Conservation (phyloP, 306 rosid genomes). For the Vigna angularis region DNA sequence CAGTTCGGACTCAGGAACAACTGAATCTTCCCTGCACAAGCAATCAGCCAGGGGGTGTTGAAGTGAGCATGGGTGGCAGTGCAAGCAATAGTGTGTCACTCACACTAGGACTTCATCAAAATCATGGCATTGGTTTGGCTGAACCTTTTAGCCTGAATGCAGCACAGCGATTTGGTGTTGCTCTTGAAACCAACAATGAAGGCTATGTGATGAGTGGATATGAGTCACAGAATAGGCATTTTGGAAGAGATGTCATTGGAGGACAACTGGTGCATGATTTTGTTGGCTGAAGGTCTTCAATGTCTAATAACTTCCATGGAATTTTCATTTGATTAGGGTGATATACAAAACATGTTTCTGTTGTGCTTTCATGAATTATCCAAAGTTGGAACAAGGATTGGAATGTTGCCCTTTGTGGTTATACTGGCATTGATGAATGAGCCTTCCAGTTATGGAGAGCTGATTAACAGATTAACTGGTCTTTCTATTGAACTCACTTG, state of each 20-base stretch:
- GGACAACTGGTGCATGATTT: constrained; percentile 86
- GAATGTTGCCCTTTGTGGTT: constrained; percentile 34
- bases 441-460: neutral
- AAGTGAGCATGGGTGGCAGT: constrained; percentile 54
- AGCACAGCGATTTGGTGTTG: constrained; percentile 69
- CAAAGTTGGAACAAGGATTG: constrained; percentile 31
- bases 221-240: constrained; percentile 76
- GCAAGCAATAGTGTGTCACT: constrained; percentile 69
- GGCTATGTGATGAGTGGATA: constrained; percentile 71
- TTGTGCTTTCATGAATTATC: constrained; percentile 41
- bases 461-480: neutral
- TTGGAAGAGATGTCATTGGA: constrained; percentile 70
- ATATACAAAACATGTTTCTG: constrained; percentile 46
- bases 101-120: constrained; percentile 91
- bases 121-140: constrained; percentile 67
- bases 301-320: constrained; percentile 34
- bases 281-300: constrained; percentile 53
- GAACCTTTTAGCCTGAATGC: constrained; percentile 77
- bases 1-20: constrained; percentile 48
- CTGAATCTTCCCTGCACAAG: constrained; percentile 54
- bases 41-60: constrained; percentile 58
- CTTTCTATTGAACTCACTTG: constrained; percentile 17
- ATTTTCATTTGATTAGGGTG: constrained; percentile 38
- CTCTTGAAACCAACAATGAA: constrained; percentile 56
- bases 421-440: constrained; percentile 10